Percentiles rank a stretch among this genome's conserved stretches.
phyloP scores from a whole-genome alignment of 2,329 filamentous ascomycete genomes.

The Exophiala sp. region DNA sequence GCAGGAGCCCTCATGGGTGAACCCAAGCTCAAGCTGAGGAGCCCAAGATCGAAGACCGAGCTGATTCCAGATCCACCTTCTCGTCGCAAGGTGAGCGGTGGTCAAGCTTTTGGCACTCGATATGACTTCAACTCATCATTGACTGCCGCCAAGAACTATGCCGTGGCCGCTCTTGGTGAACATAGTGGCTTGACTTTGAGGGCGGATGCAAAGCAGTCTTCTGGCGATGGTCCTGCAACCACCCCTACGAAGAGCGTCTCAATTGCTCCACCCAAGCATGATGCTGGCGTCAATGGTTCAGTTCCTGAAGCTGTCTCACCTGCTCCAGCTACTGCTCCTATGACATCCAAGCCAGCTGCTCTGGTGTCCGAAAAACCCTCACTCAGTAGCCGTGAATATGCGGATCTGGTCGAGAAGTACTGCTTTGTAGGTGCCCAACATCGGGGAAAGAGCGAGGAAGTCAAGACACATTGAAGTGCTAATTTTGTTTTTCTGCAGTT shows the following conservation, averaged over 20 bases:
- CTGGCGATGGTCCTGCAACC: slow-evolving; percentile 26
- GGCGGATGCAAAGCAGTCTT: slow-evolving; percentile 27
- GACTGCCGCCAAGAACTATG: slow-evolving; percentile 69
- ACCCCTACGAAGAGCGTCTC: slow-evolving; percentile 17
- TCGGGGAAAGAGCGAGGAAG: slow-evolving; percentile 31
- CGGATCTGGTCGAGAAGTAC: slow-evolving; percentile 97
- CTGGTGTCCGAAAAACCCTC: slow-evolving; percentile 61
- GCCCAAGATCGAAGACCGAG: slow-evolving; percentile 60
- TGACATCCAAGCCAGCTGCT: slow-evolving; percentile 50
- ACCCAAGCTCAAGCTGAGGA: slow-evolving; percentile 66
- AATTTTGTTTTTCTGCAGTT: slow-evolving; percentile 40
- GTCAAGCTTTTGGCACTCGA: slow-evolving; percentile 80
- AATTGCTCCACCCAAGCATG: slow-evolving; percentile 17
- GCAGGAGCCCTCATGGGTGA: slow-evolving; percentile 64
- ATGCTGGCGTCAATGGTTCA: slow-evolving; percentile 21
- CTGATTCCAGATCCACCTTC: slow-evolving; percentile 58
- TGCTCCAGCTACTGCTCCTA: slow-evolving; percentile 31
- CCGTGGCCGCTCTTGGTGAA: slow-evolving; percentile 27
- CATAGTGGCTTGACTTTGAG: slow-evolving; percentile 27
- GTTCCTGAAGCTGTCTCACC: slow-evolving; percentile 7
- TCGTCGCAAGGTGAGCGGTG: slow-evolving; percentile 50
- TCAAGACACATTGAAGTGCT: slow-evolving; percentile 28
- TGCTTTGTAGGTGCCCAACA: slow-evolving; percentile 86
- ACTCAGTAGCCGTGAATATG: slow-evolving; percentile 75
- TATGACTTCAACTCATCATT: slow-evolving; percentile 97